A percentile compares a stretch with the other conserved stretches of the same genome.
Evolutionary conservation across 179 eudicot genomes (phyloP).

Genomic region (Spergularia azorica): DNA sequence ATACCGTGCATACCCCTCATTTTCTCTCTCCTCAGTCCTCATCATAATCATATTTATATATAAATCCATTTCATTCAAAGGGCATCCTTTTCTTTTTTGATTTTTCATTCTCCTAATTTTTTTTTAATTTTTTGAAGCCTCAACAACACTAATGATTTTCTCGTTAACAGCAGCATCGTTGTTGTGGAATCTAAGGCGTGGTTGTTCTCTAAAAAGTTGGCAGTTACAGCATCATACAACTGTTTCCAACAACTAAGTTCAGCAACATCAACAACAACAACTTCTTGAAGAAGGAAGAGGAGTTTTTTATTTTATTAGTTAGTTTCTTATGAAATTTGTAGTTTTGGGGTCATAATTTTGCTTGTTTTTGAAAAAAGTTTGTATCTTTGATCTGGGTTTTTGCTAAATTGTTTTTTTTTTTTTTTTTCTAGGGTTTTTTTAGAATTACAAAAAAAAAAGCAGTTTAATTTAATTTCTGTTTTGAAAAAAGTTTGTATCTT

Average conservation of each 20-base stretch:
- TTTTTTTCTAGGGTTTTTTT: not conserved
- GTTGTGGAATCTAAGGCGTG: slow-evolving; percentile 18
- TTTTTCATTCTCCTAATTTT: not conserved
- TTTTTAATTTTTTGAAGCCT: not conserved
- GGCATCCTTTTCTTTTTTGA: no score
- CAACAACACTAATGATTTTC: slow-evolving; percentile 11
- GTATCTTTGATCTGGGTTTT: not conserved
- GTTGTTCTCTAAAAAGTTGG: slow-evolving; percentile 3
- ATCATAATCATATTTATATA: not conserved
- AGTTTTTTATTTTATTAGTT: no score
- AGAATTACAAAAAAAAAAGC: no score
- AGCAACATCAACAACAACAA: no score
- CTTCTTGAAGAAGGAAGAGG: no score
- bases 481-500: no score
- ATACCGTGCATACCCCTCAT: slow-evolving; percentile 19
- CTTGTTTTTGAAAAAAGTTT: no score
- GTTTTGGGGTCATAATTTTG: no score
- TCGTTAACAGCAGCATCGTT: slow-evolving; percentile 17
- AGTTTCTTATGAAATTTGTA: no score
- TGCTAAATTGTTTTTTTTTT: not conserved
- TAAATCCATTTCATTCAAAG: not conserved
- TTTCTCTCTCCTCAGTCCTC: slow-evolving; percentile 4
- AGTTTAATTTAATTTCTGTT: not conserved
- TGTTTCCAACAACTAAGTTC: no score
- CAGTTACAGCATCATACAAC: slow-evolving; percentile 5